Conservation (phyloP, 768 basidiomycete genomes). For the Macrolepiota dolichaula region DNA sequence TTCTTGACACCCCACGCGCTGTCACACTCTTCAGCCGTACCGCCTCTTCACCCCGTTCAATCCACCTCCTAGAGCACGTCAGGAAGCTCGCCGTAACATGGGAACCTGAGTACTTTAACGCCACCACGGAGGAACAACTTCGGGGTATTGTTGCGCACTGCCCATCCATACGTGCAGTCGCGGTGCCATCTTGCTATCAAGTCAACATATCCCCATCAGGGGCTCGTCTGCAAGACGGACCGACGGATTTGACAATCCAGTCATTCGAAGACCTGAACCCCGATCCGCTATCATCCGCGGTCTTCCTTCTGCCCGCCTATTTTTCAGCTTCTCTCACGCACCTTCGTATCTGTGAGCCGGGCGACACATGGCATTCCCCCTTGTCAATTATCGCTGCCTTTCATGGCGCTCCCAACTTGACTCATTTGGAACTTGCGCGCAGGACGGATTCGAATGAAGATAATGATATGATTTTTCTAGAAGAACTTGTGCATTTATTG, state of each 20-base stretch:
- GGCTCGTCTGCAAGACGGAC: slow-evolving; percentile 11
- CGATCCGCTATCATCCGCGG: slow-evolving; percentile 4
- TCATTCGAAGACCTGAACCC: slow-evolving; percentile 19
- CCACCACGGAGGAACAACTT: slow-evolving; percentile 17
- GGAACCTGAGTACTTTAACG: slow-evolving; percentile 16
- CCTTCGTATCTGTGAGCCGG: slow-evolving; percentile 37
- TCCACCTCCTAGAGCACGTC: slow-evolving; percentile 28
- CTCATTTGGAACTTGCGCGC: slow-evolving; percentile 38
- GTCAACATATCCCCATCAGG: slow-evolving; percentile 15
- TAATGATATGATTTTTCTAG: slow-evolving; percentile 35
- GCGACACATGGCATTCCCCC: slow-evolving; percentile 32
- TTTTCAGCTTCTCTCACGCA: slow-evolving; percentile 26
- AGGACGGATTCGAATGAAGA: slow-evolving; percentile 36
- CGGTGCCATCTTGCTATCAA: slow-evolving; percentile 22
- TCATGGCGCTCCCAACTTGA: slow-evolving; percentile 30
- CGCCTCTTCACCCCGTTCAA: slow-evolving; percentile 18
- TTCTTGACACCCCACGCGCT: slow-evolving; percentile 26
- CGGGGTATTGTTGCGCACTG: slow-evolving; percentile 30
- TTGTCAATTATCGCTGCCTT: slow-evolving; percentile 28
- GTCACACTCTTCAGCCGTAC: slow-evolving; percentile 35
- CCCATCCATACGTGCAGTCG: slow-evolving; percentile 27
- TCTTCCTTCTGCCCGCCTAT: slow-evolving; percentile 10
- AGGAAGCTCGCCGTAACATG: slow-evolving; percentile 34
- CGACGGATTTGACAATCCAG: slow-evolving; percentile 25
- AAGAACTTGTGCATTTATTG: slow-evolving; percentile 28